Percentiles rank a stretch among this genome's conserved stretches.
Conservation (phyloP, 2,329 filamentous ascomycete species). For the Colletotrichum gigasporum region DNA sequence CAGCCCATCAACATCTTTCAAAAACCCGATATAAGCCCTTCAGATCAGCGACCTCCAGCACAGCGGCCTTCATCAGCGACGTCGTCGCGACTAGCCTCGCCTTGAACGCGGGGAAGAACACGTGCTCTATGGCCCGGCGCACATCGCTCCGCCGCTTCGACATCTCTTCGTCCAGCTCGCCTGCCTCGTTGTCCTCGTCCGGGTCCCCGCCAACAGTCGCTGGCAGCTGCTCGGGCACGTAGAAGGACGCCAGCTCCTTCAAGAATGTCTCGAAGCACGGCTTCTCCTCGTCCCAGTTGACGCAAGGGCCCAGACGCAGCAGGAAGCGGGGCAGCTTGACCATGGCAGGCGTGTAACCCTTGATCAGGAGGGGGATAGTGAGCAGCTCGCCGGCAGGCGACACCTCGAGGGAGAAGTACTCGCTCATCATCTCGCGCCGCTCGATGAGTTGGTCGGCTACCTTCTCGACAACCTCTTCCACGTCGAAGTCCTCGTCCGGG, state of each 20-base stretch:
- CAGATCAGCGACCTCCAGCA: constrained; percentile 89
- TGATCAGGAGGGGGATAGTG: constrained; percentile 84
- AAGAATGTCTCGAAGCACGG: constrained; percentile 86
- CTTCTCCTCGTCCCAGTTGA: constrained; percentile 88
- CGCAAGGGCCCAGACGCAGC: constrained; percentile 85
- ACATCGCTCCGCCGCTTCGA: constrained; percentile 73
- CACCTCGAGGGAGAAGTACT: constrained; percentile 92
- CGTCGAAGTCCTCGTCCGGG: constrained; percentile 68
- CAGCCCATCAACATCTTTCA: constrained; percentile 83
- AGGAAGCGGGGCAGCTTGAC: constrained; percentile 91
- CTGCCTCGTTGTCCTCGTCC: constrained; percentile 41
- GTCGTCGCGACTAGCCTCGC: constrained; percentile 84
- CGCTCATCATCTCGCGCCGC: constrained; percentile 84
- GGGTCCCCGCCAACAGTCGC: constrained; percentile 43
- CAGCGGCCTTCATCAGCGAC: constrained; percentile 74
- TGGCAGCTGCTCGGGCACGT: constrained; percentile 87
- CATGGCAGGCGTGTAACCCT: constrained; percentile 86
- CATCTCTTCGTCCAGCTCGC: constrained; percentile 56
- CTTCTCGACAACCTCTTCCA: constrained; percentile 70
- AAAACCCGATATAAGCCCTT: constrained; percentile 96
- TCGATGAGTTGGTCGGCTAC: constrained; percentile 77
- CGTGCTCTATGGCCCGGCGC: constrained; percentile 80
- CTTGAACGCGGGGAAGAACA: constrained; percentile 91
- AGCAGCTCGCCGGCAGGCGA: constrained; percentile 79
- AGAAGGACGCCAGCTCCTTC: constrained; percentile 88